These are phyloP conservation scores for Goffeauzyma gilvescens DNA, from an alignment of 768 basidiomycete genomes.

Conservation along the genomic window DNA sequence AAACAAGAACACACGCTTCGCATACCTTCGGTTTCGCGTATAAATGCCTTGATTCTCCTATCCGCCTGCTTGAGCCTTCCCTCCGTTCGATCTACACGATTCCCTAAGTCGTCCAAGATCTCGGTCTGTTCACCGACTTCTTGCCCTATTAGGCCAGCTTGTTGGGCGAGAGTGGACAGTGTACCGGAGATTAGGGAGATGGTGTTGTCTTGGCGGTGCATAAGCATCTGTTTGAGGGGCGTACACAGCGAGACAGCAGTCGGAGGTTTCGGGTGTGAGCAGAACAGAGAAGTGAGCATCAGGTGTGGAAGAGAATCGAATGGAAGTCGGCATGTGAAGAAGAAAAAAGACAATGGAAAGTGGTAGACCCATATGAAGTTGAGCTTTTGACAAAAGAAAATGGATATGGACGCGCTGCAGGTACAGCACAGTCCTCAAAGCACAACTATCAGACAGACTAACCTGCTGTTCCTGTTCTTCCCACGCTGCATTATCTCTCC, in stretches of 20 bases:
- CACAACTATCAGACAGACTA: background rate
- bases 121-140: slow-evolving; percentile 83
- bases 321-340: background rate
- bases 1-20: no score
- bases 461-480: slow-evolving; percentile 72
- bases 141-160: slow-evolving; percentile 83
- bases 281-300: background rate
- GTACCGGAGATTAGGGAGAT: slow-evolving; percentile 77
- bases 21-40: slow-evolving; percentile 63
- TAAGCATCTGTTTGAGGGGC: slow-evolving; percentile 49
- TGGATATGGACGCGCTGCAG: background rate
- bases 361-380: background rate
- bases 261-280: background rate
- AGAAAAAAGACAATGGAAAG: background rate
- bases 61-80: slow-evolving; percentile 47
- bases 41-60: slow-evolving; percentile 54
- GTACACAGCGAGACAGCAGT: background rate
- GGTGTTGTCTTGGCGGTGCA: slow-evolving; percentile 72
- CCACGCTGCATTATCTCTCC: slow-evolving; percentile 55
- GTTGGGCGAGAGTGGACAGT: slow-evolving; percentile 60
- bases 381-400: no score
- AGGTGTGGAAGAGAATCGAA: background rate
- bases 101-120: slow-evolving; percentile 59
- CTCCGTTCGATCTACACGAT: slow-evolving; percentile 51
- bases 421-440: background rate